Conservation (phyloP, 2,329 filamentous ascomycete species). For the Aspergillus quadrilineatus region DNA sequence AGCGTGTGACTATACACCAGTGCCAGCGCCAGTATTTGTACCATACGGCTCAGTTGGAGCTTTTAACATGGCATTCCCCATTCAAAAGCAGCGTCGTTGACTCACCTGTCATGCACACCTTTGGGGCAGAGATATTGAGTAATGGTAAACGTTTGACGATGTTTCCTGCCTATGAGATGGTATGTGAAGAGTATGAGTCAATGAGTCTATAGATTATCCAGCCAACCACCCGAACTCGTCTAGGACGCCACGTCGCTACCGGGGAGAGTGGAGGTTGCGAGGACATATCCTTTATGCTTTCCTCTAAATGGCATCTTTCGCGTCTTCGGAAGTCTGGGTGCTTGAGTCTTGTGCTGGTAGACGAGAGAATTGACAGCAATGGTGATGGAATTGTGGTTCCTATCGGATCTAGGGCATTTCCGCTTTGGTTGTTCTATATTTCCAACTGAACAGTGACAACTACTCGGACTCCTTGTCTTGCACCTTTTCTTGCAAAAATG, state of each 20-base stretch:
- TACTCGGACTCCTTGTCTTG: neutral
- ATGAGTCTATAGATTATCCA: conserved; percentile 10
- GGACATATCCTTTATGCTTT: neutral
- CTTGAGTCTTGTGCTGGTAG: conserved; percentile 2
- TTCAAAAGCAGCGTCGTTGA: too few species aligned
- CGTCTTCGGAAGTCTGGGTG: neutral
- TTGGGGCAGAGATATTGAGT: too few species aligned
- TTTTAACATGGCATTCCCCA: too few species aligned
- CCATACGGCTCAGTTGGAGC: too few species aligned
- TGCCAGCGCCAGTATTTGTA: too few species aligned
- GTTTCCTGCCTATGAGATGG: too few species aligned
- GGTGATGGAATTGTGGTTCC: conserved; percentile 22
- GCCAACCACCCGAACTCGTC: conserved; percentile 14
- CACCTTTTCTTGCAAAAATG: too few species aligned
- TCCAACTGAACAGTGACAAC: neutral
- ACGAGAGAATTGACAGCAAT: conserved; percentile 18
- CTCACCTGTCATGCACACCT: too few species aligned
- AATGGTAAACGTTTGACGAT: too few species aligned
- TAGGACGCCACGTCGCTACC: conserved; percentile 10
- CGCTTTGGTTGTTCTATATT: conserved; percentile 12
- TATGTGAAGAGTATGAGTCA: neutral
- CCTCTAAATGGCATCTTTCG: neutral
- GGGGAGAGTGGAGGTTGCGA: too few species aligned
- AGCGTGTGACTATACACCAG: too few species aligned
- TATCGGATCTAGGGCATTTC: conserved; percentile 12